Conservation (phyloP, 1,284 basidiomycete species). For the Coniophora puteana region DNA sequence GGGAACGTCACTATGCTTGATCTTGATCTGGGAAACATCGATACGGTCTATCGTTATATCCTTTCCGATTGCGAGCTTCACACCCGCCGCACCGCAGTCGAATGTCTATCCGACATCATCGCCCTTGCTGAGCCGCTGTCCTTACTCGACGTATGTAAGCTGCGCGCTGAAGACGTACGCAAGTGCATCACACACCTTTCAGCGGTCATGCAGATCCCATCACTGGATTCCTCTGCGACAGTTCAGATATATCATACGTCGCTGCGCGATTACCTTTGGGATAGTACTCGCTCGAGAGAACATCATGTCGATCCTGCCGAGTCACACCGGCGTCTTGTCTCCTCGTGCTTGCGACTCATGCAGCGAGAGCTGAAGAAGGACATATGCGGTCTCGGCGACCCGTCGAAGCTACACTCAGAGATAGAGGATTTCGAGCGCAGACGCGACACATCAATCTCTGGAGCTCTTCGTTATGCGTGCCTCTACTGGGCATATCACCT, state of each 20-base stretch:
- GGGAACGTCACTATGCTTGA: too few species aligned
- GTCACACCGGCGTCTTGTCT: not conserved
- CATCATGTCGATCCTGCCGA: not conserved
- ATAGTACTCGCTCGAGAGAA: not conserved
- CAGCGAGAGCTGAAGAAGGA: not conserved
- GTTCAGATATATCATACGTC: conserved; percentile 1
- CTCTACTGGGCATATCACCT: conserved; percentile 21
- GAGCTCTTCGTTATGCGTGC: conserved; percentile 19
- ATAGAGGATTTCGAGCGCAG: conserved; percentile 17
- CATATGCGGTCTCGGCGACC: conserved; percentile 18
- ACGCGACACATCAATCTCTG: conserved; percentile 12
- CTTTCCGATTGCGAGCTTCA: too few species aligned
- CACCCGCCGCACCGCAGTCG: too few species aligned
- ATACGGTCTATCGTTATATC: too few species aligned
- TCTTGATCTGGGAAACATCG: too few species aligned
- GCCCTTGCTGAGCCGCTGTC: too few species aligned
- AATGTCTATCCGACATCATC: too few species aligned
- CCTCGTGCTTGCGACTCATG: not conserved
- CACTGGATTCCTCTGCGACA: not conserved
- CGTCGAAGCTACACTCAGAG: conserved; percentile 17
- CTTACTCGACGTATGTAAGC: too few species aligned
- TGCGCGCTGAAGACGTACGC: too few species aligned
- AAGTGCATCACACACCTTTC: too few species aligned
- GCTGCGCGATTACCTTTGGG: not conserved
- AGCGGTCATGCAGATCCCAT: too few species aligned